Evolutionary conservation across 2,329 filamentous ascomycete species (phyloP), one percentile per base, ranked within the genome.

Genomic region (Monilinia fructicola): DNA sequence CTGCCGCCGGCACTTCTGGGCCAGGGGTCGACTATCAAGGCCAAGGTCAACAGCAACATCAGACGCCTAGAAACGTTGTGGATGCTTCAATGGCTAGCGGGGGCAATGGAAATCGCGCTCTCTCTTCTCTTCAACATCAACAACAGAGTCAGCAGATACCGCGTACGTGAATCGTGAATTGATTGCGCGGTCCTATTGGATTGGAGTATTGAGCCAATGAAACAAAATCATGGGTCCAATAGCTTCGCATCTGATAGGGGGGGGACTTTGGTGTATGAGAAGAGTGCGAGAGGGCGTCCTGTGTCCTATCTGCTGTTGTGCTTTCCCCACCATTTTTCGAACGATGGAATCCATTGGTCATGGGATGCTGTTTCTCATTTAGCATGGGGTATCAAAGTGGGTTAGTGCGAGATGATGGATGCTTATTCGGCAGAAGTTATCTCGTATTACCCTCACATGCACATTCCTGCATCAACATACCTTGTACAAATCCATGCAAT

Each of bases 111-210:
- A 72, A 68, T 70, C 69, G 72, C 66, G 70, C 66, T 67, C 28
- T 73, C 11, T 70, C 73, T 50, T 64, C 67, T 40, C 56, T 60
- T 60, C 72, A 73, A 38, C 64, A 68, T 54, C 66, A 67, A 28
- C 71, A 72, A 42, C 70, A 71, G 64, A 72, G 73, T 75, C 74
- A 75, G 69, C 74, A 74, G 73, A 73, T 74, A 71, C 70, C 71
- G 68, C 72, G 72, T 60, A 67, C 64, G 44, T 65, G 48, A 65
- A 61, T 65, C 72, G 67, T 74, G 70, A 72, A 67, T 23, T 46
- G 63, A 40, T 48, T 65, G 44, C n/a, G 48, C 52, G 38, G 10
- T 61, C 38, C 72, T 67, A 74, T 74, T 74, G 71, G 70, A 42
- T 60, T 58, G 54, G 23, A 16, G 48, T 16, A 16, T 38, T 21